phyloP scores from a whole-genome alignment of 2,329 filamentous ascomycete genomes.

The Talaromyces sp. region DNA sequence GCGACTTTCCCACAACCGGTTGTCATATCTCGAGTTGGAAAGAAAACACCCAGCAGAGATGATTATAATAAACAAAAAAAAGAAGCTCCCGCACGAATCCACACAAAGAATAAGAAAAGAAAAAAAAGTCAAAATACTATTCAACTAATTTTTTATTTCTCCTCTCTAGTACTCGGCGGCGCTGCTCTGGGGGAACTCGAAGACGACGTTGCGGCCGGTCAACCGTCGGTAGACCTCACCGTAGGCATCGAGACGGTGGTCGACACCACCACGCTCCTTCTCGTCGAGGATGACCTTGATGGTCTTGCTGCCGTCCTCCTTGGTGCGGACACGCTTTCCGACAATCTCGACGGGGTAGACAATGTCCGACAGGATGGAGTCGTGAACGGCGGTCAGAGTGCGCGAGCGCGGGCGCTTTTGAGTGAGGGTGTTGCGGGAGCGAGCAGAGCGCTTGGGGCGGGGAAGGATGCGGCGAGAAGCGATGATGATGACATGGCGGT shows the following conservation, averaged over 20 bases:
- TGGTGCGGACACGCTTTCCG: conserved; percentile 96
- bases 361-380: conserved; percentile 94
- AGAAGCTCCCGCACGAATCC: conserved; percentile 16
- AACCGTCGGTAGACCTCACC: conserved; percentile 98
- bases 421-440: conserved; percentile 90
- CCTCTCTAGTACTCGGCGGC: conserved; percentile 71
- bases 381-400: conserved; percentile 97
- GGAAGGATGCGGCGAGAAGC: conserved; percentile 98
- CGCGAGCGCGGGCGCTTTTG: conserved; percentile 98
- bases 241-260: conserved; percentile 99
- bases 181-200: conserved; percentile 93
- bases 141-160: conserved; percentile 2
- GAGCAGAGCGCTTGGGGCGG: conserved; percentile 96
- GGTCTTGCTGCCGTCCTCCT: conserved; percentile 97
- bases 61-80: conserved; percentile 15
- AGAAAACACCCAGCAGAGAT: conserved; percentile 11
- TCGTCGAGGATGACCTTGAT: conserved; percentile 99
- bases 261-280: conserved; percentile 99
- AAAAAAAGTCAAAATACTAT: conserved; percentile 18
- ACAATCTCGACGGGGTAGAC: conserved; percentile 99
- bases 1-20: conserved; percentile 1
- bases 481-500: conserved; percentile 99
- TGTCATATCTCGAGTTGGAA: conserved; percentile 4
- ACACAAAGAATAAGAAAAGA: conserved; percentile 23
- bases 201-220: conserved; percentile 92